Conservation (phyloP, 1,139 yeast genomes). For the Dujonia santamariae region DNA sequence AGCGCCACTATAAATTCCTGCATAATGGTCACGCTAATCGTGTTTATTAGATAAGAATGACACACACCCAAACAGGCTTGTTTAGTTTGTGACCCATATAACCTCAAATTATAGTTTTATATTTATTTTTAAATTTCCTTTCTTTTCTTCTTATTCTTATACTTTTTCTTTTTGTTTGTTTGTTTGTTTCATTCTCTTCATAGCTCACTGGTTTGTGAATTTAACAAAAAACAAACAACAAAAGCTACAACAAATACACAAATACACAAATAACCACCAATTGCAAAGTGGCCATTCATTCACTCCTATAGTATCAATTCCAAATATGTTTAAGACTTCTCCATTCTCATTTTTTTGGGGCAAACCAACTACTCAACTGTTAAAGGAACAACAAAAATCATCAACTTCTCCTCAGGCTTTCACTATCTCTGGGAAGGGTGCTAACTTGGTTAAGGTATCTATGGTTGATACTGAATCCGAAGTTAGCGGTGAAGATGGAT, state of each 20-base stretch:
- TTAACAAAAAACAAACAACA: background rate
- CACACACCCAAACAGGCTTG: too few species aligned
- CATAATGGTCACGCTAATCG: too few species aligned
- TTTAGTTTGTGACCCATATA: background rate
- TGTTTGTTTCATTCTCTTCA: background rate
- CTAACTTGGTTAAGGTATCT: constrained; percentile 28
- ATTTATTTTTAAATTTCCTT: background rate
- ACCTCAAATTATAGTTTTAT: background rate
- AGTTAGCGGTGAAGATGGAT: constrained; percentile 27
- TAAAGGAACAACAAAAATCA: too few species aligned
- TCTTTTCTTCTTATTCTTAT: constrained; percentile 1
- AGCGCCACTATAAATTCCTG: too few species aligned
- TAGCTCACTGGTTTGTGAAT: background rate
- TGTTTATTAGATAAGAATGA: too few species aligned
- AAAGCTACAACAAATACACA: background rate
- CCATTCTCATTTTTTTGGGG: constrained; percentile 9
- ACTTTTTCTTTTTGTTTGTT: background rate
- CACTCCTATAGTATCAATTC: background rate
- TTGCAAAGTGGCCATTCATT: background rate
- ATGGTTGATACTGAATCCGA: constrained; percentile 24
- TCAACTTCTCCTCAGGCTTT: constrained; percentile 5
- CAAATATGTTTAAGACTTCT: constrained; percentile 7
- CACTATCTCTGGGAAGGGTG: constrained; percentile 7
- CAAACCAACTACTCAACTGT: constrained; percentile 5
- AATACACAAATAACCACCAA: background rate